Evolutionary conservation across 352 stramenopile genomes (phyloP).

Genomic region (Globisporangium alternatum): DNA sequence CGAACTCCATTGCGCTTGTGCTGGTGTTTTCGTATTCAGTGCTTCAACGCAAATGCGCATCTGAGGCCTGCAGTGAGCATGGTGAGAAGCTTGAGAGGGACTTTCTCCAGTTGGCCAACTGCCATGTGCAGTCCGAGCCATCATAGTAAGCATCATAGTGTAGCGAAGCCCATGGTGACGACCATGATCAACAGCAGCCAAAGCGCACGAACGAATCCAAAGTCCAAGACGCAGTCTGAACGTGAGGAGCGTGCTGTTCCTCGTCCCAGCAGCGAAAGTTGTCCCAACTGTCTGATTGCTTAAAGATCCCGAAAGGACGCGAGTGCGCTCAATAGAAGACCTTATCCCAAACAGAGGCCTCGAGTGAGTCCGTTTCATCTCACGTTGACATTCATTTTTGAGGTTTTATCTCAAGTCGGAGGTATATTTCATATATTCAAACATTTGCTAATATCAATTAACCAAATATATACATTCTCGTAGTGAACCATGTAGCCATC

Average conservation of each 20-base stretch:
- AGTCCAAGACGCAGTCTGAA: too few species aligned
- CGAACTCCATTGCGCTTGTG: slow-evolving; percentile 23
- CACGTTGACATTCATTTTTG: not conserved
- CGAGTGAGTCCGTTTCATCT: not conserved
- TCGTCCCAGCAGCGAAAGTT: not conserved
- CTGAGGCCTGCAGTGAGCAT: not conserved
- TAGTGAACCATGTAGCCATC: not conserved
- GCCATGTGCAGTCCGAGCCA: not conserved
- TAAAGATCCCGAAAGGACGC: slow-evolving; percentile 1
- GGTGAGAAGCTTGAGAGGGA: not conserved
- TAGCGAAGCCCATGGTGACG: too few species aligned
- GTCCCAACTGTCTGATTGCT: not conserved
- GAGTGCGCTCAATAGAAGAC: not conserved
- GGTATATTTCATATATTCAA: not conserved
- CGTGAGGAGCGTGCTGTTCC: not conserved
- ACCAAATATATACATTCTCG: not conserved
- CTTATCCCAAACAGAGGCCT: not conserved
- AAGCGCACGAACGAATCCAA: not conserved
- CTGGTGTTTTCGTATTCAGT: not conserved
- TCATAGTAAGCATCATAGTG: not conserved
- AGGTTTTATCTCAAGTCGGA: too few species aligned
- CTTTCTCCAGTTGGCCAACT: slow-evolving; percentile 15
- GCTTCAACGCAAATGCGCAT: slow-evolving; percentile 11
- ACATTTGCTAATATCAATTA: not conserved
- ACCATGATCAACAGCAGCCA: too few species aligned